Evolutionary conservation across 805 yeast species (phyloP), one percentile per base, ranked within the genome.

Genomic region (Cyberlindnera saturnus): DNA sequence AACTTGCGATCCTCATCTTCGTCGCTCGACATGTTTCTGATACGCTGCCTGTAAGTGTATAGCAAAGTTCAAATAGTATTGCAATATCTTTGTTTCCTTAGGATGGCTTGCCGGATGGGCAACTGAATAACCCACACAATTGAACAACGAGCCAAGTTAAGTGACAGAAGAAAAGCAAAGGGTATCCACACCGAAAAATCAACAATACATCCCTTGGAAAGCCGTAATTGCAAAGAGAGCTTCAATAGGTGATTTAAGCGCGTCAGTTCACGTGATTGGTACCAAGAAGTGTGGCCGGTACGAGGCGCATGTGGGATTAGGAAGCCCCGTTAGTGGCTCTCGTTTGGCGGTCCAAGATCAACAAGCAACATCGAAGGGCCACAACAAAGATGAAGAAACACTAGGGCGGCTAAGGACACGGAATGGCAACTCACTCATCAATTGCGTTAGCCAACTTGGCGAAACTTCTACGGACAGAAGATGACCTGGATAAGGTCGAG

Each of bases 401-500:
- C 28, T 23, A 3, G 28, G 28, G 11, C 28, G 11, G 11, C 11
- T 23, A 9, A 8, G 28, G 11, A 23, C 6, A 23, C 28, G 2
- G 11, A 3, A 37, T 37, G 39, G 14, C 39, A n/a, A 9, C 32
- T 13, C 13, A 14, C 33, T 31, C 42, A 4, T 40, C 42, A 26
- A 34, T 40, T 14, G 64, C 63, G 1, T 41, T 65, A 9, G 48
- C 50, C 32, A 59, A 58, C 36, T 53, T 69, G 11, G 53, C 67
- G 0, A 61, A 58, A 20, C 48, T 67, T 16, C 48, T 69, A 8
- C 63, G 62, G 43, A 64, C 65, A 35, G 74, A 70, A 35, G 60
- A 66, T 26, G 89, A 84, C 45, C 62, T 82, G 33, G 75, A 70
- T 40, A 78, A 75, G 44, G 70, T 83, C 6, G 63, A 67, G 10